A percentile compares a stretch with the other conserved stretches of the same genome.
phyloP scores from a whole-genome alignment of 2,329 filamentous ascomycete genomes.

The Emydomyces testavorans region DNA sequence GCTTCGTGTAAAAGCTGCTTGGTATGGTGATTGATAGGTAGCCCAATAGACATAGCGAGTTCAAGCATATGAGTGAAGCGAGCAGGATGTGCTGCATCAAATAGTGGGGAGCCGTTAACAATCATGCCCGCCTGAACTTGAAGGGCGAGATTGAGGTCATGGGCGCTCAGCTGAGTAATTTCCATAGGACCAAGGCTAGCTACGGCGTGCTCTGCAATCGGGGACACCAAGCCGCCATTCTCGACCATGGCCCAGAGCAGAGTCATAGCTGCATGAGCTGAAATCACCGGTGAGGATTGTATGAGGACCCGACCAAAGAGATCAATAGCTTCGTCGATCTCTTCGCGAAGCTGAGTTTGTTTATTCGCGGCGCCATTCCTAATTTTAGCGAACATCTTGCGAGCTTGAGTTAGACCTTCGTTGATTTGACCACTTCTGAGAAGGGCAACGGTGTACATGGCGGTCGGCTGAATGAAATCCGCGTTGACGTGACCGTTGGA shows the following conservation, averaged over 20 bases:
- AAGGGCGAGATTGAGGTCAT: conserved; percentile 47
- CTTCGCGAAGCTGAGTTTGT: conserved; percentile 49
- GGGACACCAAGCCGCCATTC: conserved; percentile 50
- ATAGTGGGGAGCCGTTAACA: conserved; percentile 29
- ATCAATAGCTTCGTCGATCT: conserved; percentile 77
- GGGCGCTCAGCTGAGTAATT: conserved; percentile 43
- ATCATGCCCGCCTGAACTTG: conserved; percentile 47
- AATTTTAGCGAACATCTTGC: conserved; percentile 78
- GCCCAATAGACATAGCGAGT: conserved; percentile 42
- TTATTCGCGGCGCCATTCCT: conserved; percentile 48
- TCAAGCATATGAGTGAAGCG: conserved; percentile 53
- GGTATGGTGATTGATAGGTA: conserved; percentile 46
- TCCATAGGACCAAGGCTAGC: conserved; percentile 49
- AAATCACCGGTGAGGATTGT: conserved; percentile 41
- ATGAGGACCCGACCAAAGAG: conserved; percentile 51
- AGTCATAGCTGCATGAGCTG: conserved; percentile 46
- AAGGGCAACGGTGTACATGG: conserved; percentile 82
- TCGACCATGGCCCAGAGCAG: conserved; percentile 54
- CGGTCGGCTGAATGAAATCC: conserved; percentile 70
- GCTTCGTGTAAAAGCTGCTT: conserved; percentile 48
- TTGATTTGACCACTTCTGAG: conserved; percentile 73
- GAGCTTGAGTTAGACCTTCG: conserved; percentile 67
- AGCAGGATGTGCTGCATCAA: conserved; percentile 47
- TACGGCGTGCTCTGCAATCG: conserved; percentile 49
- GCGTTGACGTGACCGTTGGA: conserved; percentile 45